A percentile compares a stretch with the other conserved stretches of the same genome.
phyloP scores from a whole-genome alignment of 208 protist genomes.

The Polymyxa betae region DNA sequence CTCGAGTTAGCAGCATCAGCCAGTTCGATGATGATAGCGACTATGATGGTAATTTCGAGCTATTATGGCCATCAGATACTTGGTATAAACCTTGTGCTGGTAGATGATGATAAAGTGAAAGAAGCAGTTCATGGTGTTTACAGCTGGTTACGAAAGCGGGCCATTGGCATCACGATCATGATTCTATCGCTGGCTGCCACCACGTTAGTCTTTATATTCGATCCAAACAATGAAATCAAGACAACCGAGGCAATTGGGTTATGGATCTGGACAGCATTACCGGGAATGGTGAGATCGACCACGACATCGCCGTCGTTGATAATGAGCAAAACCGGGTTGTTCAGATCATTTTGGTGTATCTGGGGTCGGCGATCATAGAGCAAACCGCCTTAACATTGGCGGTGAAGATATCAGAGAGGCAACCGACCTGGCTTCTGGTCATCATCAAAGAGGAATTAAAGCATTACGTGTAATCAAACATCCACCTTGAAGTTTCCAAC shows the following conservation, averaged over 20 bases:
- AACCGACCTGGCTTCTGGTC: slow-evolving; percentile 6
- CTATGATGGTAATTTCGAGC: neutral
- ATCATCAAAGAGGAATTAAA: neutral
- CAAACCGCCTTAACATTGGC: neutral
- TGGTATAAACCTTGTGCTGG: neutral
- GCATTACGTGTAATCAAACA: too few species aligned
- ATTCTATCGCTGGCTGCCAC: slow-evolving; percentile 4
- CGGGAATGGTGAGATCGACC: neutral
- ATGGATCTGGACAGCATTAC: slow-evolving; percentile 29
- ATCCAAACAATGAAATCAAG: neutral
- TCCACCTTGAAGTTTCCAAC: too few species aligned
- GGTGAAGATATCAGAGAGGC: neutral
- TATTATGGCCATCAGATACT: neutral
- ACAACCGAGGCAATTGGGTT: neutral
- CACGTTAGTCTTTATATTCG: neutral
- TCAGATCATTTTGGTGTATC: slow-evolving; percentile 17
- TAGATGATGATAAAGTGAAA: neutral
- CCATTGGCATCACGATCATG: neutral
- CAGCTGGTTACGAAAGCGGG: neutral
- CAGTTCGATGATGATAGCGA: neutral
- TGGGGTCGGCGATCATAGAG: neutral
- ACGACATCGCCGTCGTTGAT: neutral
- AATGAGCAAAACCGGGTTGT: neutral
- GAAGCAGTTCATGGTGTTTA: neutral
- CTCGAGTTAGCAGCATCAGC: neutral